Conservation (phyloP, 768 basidiomycete genomes). For the Holtermanniella nyarrowii region DNA sequence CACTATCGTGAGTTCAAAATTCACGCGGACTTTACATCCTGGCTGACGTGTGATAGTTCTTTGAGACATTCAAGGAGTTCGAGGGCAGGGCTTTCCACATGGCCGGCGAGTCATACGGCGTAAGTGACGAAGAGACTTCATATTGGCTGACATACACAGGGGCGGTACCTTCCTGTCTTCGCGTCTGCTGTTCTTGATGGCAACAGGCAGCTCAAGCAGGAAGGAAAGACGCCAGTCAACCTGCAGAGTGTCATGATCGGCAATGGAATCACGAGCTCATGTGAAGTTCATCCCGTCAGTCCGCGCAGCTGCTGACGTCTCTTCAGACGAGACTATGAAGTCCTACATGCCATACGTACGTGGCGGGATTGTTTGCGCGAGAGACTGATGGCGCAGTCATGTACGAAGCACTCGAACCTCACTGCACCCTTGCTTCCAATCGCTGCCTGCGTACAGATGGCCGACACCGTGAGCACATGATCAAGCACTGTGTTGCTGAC, state of each 20-base stretch:
- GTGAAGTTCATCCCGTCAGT: constrained; percentile 9
- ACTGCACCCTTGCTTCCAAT: constrained; percentile 27
- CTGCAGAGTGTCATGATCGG: constrained; percentile 64
- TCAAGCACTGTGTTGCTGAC: too few relatives aligned
- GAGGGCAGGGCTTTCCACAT: constrained; percentile 59
- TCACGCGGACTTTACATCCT: neutral
- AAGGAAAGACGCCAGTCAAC: constrained; percentile 52
- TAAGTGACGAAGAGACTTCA: constrained; percentile 36
- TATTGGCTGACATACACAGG: constrained; percentile 11
- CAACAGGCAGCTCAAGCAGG: constrained; percentile 50
- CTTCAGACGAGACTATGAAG: constrained; percentile 17
- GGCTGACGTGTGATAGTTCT: constrained; percentile 45
- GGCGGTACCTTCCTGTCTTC: constrained; percentile 46
- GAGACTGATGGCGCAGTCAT: constrained; percentile 13
- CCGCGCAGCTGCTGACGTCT: neutral
- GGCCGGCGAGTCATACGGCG: constrained; percentile 64
- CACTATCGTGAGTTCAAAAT: constrained; percentile 44
- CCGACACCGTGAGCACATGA: constrained; percentile 31
- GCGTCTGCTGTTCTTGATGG: constrained; percentile 67
- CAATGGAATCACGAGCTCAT: constrained; percentile 43
- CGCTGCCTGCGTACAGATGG: constrained; percentile 31
- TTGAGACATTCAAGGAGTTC: constrained; percentile 66
- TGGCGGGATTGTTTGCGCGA: neutral
- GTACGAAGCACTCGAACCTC: constrained; percentile 26
- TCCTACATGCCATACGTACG: constrained; percentile 34